Evolutionary conservation across 169 alveolate genomes (phyloP).

Genomic region (Eimeria zaria): DNA sequence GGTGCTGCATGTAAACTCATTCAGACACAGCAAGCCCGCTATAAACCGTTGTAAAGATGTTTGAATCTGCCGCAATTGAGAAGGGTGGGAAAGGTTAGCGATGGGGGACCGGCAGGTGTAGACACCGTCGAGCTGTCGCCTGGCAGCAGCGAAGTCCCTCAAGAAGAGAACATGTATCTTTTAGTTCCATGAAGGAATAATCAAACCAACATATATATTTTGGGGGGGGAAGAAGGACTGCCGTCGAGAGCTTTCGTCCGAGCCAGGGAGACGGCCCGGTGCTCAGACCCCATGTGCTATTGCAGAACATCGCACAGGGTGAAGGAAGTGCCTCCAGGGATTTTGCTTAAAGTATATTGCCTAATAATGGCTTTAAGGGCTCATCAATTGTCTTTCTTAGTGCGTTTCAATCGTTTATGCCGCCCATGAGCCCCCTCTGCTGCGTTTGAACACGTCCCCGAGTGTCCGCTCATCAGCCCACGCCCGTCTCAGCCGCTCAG

Average conservation of each 20-base stretch:
- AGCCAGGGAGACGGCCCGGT: conserved; percentile 58
- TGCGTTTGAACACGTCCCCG: not conserved
- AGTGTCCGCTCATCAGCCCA: not conserved
- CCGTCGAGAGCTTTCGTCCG: not conserved
- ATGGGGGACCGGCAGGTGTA: not conserved
- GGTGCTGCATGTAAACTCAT: not conserved
- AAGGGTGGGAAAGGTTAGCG: not conserved
- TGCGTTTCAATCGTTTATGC: not conserved
- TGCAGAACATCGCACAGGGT: not conserved
- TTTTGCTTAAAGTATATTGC: not conserved
- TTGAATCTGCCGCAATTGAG: not conserved
- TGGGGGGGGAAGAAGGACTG: not conserved
- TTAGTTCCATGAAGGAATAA: not conserved
- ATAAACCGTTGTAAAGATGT: not conserved
- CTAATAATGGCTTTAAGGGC: not conserved
- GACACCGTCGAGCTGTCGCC: not conserved
- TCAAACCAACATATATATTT: not conserved
- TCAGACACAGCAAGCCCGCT: not conserved
- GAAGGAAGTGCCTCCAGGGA: not conserved
- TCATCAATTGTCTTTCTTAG: not conserved
- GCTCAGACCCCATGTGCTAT: not conserved
- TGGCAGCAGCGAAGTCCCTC: not conserved
- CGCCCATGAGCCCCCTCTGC: not conserved
- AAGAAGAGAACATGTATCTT: not conserved
- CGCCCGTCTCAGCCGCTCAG: not conserved